Percentiles rank a stretch among this genome's conserved stretches.
phyloP scores from a whole-genome alignment of 2,329 filamentous ascomycete species.

The Gnomoniopsis sp. region DNA sequence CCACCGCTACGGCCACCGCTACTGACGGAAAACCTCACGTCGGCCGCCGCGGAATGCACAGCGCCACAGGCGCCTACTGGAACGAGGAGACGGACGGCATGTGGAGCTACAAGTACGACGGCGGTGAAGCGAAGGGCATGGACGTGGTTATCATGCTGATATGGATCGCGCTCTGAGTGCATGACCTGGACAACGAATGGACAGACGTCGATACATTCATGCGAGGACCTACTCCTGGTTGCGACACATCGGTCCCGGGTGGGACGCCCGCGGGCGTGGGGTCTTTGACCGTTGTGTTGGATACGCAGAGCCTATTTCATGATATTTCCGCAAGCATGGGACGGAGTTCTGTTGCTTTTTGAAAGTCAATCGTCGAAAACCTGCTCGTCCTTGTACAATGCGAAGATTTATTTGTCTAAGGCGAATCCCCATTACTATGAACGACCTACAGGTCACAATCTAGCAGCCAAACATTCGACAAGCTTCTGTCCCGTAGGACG shows the following conservation, averaged over 20 bases:
- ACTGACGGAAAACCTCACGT: conserved; percentile 68
- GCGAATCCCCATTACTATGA: no score
- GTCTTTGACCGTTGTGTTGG: background rate
- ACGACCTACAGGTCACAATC: background rate
- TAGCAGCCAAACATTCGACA: background rate
- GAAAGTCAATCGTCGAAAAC: background rate
- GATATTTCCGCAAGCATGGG: background rate
- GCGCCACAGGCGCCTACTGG: conserved; percentile 81
- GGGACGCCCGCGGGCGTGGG: background rate
- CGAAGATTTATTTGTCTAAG: background rate
- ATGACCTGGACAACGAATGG: background rate
- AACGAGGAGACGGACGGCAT: conserved; percentile 88
- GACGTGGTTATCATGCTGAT: conserved; percentile 71
- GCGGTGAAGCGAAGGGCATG: conserved; percentile 62
- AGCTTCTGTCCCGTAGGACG: no score
- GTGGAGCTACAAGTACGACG: conserved; percentile 85
- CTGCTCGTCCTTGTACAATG: background rate
- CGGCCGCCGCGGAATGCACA: conserved; percentile 87
- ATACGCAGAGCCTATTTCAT: background rate
- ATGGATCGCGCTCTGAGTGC: conserved; percentile 66
- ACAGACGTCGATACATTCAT: background rate
- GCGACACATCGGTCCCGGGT: background rate
- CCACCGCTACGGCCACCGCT: conserved; percentile 39
- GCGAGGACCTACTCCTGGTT: background rate
- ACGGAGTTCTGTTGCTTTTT: background rate